These are phyloP conservation scores for Neurospora hispaniola DNA, from an alignment of 495 filamentous ascomycete genomes.

Conservation along the genomic window DNA sequence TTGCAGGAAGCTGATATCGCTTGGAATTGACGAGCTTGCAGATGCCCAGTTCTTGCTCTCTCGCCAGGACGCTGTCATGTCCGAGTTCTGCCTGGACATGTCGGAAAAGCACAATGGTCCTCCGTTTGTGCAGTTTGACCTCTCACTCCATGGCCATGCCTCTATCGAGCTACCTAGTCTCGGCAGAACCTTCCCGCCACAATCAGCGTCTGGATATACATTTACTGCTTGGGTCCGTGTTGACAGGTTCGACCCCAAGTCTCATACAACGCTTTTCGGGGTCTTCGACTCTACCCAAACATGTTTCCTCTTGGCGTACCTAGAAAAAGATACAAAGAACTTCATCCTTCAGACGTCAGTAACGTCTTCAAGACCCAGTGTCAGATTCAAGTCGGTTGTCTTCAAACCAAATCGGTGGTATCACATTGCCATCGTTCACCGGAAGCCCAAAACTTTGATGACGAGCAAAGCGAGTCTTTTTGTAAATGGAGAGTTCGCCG, in stretches of 20 bases:
- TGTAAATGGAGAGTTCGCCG: slow-evolving; percentile 85
- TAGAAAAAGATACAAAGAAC: slow-evolving; percentile 89
- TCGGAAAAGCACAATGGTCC: slow-evolving; percentile 64
- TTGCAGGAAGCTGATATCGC: slow-evolving; percentile 45
- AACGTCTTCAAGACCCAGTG: slow-evolving; percentile 72
- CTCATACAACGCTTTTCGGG: slow-evolving; percentile 92
- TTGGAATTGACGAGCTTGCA: slow-evolving; percentile 65
- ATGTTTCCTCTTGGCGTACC: slow-evolving; percentile 87
- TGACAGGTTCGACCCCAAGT: slow-evolving; percentile 69
- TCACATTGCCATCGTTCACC: slow-evolving; percentile 79
- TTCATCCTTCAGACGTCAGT: slow-evolving; percentile 96
- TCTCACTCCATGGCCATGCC: slow-evolving; percentile 75
- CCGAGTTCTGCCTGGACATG: slow-evolving; percentile 63
- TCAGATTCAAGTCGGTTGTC: slow-evolving; percentile 74
- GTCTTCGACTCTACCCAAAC: slow-evolving; percentile 87
- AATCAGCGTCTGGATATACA: slow-evolving; percentile 70
- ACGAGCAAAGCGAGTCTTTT: slow-evolving; percentile 81
- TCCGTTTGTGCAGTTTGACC: slow-evolving; percentile 85
- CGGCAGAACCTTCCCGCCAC: slow-evolving; percentile 67
- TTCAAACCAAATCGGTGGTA: slow-evolving; percentile 80
- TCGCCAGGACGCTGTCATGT: slow-evolving; percentile 47
- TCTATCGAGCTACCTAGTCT: slow-evolving; percentile 81
- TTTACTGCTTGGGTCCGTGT: slow-evolving; percentile 80
- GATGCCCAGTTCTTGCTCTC: slow-evolving; percentile 71
- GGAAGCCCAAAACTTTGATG: slow-evolving; percentile 59